Base-by-base conservation (phyloP, 1,284 basidiomycete genomes). In the Papiliotrema laurentii region DNA sequence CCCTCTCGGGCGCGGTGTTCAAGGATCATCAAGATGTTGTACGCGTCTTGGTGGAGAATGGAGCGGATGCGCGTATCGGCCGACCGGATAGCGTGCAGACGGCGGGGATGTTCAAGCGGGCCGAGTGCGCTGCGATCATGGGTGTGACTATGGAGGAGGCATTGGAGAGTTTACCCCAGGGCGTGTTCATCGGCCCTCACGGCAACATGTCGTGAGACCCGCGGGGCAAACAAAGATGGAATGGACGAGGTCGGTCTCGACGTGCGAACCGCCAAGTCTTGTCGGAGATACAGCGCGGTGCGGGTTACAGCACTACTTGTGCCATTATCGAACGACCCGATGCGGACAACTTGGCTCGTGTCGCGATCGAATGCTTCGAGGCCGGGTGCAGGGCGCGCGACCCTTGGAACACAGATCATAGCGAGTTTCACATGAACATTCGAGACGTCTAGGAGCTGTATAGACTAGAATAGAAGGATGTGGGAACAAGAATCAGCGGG, bases 1-100 rank as follows among this genome's bases (percentile, higher is more conserved):
- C 86, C 26, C 71, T 91, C 7, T 85, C 88, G 1, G 89, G 88
- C 3, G 87, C 86, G 0, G 82, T 90, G 2, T 91, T 89, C 76
- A 91, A 91, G 61, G 76, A 75, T 3, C 70, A 77, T 60, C 78
- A 81, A 47, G 81, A 81, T 1, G 78, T 90, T 34, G 83, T 87
- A 0, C 75, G 74, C 10, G 71, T 77, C 4, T 77, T 91, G 10
- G 68, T 83, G 25, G 78, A 79, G 30, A 79, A 77, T 6, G 84
- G 84, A 0, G 87, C 87, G 0, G 80, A 89, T 69, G 81, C 85
- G 1, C 73, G 81, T 37, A 59, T 78, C 2, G 89, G 88, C 3
- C 79, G 76, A 39, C 89, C 88, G 2, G 86, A 77, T 33, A 88
- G 86, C 0, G 81, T 86, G 43, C 81, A 88, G 60, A 80, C 82